Evolutionary conservation across 805 yeast species (phyloP).

Genomic region (Lachancea cidri): DNA sequence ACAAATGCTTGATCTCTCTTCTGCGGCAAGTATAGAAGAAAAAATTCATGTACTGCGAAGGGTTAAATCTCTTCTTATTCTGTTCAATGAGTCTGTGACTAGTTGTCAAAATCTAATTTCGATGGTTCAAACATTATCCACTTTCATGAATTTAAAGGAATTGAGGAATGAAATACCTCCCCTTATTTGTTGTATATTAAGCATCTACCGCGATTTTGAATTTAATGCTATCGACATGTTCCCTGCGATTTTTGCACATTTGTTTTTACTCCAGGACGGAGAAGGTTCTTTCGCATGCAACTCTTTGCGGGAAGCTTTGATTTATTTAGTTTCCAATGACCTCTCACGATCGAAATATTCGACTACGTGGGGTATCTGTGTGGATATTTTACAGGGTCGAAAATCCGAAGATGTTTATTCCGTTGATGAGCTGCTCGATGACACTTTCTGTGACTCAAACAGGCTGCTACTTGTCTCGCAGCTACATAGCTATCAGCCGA

Average conservation of each 20-base stretch:
- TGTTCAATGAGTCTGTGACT: slow-evolving; percentile 9
- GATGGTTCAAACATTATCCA: slow-evolving; percentile 11
- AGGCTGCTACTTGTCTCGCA: slow-evolving; percentile 16
- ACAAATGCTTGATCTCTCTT: slow-evolving; percentile 19
- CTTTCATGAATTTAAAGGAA: slow-evolving; percentile 7
- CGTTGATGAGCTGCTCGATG: slow-evolving; percentile 12
- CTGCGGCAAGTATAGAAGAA: slow-evolving; percentile 6
- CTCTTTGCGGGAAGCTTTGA: slow-evolving; percentile 5
- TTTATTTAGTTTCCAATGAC: neutral
- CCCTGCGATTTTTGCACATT: slow-evolving; percentile 13
- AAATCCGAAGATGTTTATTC: slow-evolving; percentile 10
- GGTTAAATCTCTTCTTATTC: slow-evolving; percentile 14
- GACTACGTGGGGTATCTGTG: slow-evolving; percentile 13
- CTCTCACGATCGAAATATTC: neutral
- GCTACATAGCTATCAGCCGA: slow-evolving; percentile 12
- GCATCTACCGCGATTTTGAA: slow-evolving; percentile 3
- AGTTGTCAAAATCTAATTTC: slow-evolving; percentile 5
- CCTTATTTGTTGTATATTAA: slow-evolving; percentile 11
- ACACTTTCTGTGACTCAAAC: slow-evolving; percentile 4
- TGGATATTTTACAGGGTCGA: slow-evolving; percentile 12
- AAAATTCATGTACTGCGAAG: slow-evolving; percentile 17
- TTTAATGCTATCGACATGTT: slow-evolving; percentile 10
- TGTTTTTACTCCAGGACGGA: slow-evolving; percentile 6
- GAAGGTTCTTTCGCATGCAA: neutral
- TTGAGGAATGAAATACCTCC: slow-evolving; percentile 16